Percentiles rank a stretch among this genome's conserved stretches.
Conservation (phyloP, 345 rosid genomes). For the Citrus mangshanensis region DNA sequence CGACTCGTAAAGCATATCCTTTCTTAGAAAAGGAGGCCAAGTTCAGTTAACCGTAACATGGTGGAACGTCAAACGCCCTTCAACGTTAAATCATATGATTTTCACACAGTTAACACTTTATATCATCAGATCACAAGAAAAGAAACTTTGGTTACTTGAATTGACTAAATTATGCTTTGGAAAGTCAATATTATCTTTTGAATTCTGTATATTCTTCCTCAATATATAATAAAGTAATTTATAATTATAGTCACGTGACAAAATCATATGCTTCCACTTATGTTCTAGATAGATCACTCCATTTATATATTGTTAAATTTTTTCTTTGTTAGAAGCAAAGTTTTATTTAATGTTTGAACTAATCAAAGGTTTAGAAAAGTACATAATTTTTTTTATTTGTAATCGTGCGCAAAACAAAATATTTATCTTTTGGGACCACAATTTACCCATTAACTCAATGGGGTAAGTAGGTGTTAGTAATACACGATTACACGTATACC, state of each 20-base stretch:
- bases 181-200: not conserved
- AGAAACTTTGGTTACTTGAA: not conserved
- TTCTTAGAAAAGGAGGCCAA: not conserved
- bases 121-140: not conserved
- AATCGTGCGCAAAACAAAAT: no score
- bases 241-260: slow-evolving; percentile 6
- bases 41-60: slow-evolving; percentile 11
- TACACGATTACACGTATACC: no score
- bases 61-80: not conserved
- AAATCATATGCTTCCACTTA: not conserved
- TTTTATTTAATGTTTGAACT: not conserved
- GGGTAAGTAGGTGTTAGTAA: no score
- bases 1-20: not conserved
- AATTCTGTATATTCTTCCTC: not conserved
- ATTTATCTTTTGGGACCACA: no score
- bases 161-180: not conserved
- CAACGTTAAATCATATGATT: not conserved
- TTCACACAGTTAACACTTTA: not conserved
- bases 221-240: not conserved
- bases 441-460: no score
- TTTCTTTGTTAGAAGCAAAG: not conserved
- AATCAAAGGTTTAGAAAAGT: no score
- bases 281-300: not conserved
- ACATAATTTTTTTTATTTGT: no score
- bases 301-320: no score